phyloP scores from a whole-genome alignment of 2,329 filamentous ascomycete genomes.

The Talaromyces sp. region DNA sequence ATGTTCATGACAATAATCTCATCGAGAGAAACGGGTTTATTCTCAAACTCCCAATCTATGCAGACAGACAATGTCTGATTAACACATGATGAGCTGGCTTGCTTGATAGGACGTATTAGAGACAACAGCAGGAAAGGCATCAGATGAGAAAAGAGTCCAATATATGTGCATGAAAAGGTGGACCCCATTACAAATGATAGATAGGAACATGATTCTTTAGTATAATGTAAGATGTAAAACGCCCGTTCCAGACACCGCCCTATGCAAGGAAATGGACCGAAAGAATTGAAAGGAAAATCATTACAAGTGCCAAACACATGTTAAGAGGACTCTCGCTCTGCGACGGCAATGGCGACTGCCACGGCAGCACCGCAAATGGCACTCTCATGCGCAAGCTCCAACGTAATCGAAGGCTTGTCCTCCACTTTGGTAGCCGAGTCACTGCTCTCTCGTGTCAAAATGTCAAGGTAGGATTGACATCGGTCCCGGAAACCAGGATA shows the following conservation, averaged over 20 bases:
- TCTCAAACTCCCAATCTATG: slow-evolving; percentile 10
- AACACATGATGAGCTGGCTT: slow-evolving; percentile 11
- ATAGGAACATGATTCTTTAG: background rate
- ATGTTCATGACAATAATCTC: slow-evolving; percentile 30
- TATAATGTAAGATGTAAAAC: background rate
- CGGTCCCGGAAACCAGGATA: slow-evolving; percentile 47
- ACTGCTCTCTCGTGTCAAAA: slow-evolving; percentile 34
- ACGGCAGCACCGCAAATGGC: slow-evolving; percentile 47
- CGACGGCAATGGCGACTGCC: slow-evolving; percentile 44
- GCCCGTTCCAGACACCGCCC: slow-evolving; percentile 14
- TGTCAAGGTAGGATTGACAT: slow-evolving; percentile 44
- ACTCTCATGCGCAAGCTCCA: slow-evolving; percentile 43
- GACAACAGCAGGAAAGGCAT: slow-evolving; percentile 9
- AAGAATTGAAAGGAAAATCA: slow-evolving; percentile 17
- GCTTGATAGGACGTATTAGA: slow-evolving; percentile 5
- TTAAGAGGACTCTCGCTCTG: slow-evolving; percentile 23
- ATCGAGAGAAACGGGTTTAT: background rate
- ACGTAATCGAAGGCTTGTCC: slow-evolving; percentile 31
- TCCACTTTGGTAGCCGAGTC: slow-evolving; percentile 17
- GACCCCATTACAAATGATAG: slow-evolving; percentile 10
- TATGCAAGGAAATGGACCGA: slow-evolving; percentile 17
- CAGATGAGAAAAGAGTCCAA: slow-evolving; percentile 3
- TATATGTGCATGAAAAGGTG: slow-evolving; percentile 12
- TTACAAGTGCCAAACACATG: background rate
- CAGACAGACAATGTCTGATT: slow-evolving; percentile 10